Conservation (phyloP, 805 yeast genomes). For the Kluyveromyces siamensis region DNA sequence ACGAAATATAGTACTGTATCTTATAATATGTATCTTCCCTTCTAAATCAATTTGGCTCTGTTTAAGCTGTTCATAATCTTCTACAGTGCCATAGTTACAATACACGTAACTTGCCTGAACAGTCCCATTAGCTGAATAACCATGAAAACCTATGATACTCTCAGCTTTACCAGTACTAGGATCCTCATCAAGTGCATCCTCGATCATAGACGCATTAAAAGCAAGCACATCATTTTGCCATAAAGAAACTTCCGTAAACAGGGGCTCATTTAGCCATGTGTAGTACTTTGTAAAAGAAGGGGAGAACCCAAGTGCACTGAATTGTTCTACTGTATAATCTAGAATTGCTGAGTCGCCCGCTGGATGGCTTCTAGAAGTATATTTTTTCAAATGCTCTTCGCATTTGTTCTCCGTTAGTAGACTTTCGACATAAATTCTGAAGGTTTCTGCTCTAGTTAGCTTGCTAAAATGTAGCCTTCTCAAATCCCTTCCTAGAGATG, state of each 20-base stretch:
- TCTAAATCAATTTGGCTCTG: constrained; percentile 35
- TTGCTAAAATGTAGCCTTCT: constrained; percentile 61
- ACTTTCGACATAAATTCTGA: constrained; percentile 45
- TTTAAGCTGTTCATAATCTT: constrained; percentile 42
- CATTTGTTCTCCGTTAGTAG: constrained; percentile 31
- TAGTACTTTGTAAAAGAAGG: constrained; percentile 48
- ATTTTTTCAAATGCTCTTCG: constrained; percentile 18
- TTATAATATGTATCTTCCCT: constrained; percentile 51
- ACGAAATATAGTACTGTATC: constrained; percentile 41
- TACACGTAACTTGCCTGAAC: constrained; percentile 46
- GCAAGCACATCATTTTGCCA: constrained; percentile 27
- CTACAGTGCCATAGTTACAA: constrained; percentile 49
- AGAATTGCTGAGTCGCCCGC: constrained; percentile 39
- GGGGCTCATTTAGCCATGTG: constrained; percentile 45
- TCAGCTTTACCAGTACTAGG: constrained; percentile 32
- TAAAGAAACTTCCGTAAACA: constrained; percentile 34
- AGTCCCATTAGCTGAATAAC: constrained; percentile 57
- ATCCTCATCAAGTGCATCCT: constrained; percentile 38
- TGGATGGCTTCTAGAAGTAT: constrained; percentile 18
- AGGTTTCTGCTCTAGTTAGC: constrained; percentile 60
- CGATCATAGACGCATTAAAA: constrained; percentile 43
- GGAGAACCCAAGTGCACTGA: constrained; percentile 42
- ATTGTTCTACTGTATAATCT: constrained; percentile 42
- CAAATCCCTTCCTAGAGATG: constrained; percentile 74
- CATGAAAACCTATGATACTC: constrained; percentile 44